A percentile compares a stretch with the other conserved stretches of the same genome.
phyloP scores from a whole-genome alignment of 2,329 filamentous ascomycete genomes.

The Grosmannia clavigera region DNA sequence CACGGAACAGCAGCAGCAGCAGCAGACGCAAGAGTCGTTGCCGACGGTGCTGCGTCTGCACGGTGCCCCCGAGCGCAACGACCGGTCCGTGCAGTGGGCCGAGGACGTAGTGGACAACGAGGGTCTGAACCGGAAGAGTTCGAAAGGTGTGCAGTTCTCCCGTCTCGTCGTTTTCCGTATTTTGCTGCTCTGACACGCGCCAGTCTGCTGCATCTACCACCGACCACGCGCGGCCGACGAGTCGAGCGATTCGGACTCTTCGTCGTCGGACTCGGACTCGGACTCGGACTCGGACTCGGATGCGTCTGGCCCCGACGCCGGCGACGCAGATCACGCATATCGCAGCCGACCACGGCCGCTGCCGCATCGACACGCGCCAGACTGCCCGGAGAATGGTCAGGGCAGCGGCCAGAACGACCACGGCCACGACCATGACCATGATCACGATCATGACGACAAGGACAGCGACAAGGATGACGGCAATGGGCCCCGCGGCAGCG shows the following conservation, averaged over 20 bases:
- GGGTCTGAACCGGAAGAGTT: conserved; percentile 83
- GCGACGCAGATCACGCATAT: conserved; percentile 15
- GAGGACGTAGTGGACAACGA: conserved; percentile 93
- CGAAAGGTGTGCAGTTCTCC: conserved; percentile 54
- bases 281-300: conserved; percentile 36
- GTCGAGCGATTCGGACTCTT: conserved; percentile 51
- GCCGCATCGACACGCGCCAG: conserved; percentile 20
- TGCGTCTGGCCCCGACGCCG: conserved; percentile 24
- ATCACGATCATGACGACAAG: too few species aligned
- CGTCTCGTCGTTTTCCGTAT: too few species aligned
- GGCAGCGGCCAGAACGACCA: conserved; percentile 14
- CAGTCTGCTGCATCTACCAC: conserved; percentile 99
- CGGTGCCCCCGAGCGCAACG: conserved; percentile 31
- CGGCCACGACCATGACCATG: conserved; percentile 23
- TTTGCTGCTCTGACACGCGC: not conserved
- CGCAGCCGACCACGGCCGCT: conserved; percentile 18
- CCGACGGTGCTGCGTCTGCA: conserved; percentile 37
- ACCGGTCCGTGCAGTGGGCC: conserved; percentile 74
- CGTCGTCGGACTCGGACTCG: conserved; percentile 36
- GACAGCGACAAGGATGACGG: conserved; percentile 14
- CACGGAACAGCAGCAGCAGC: not conserved
- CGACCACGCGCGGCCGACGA: conserved; percentile 71
- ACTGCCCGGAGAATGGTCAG: conserved; percentile 21
- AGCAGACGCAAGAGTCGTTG: not conserved
- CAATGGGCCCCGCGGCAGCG: conserved; percentile 12